Evolutionary conservation across 2,329 filamentous ascomycete genomes (phyloP).

Genomic region (Epichloe coenophiala): DNA sequence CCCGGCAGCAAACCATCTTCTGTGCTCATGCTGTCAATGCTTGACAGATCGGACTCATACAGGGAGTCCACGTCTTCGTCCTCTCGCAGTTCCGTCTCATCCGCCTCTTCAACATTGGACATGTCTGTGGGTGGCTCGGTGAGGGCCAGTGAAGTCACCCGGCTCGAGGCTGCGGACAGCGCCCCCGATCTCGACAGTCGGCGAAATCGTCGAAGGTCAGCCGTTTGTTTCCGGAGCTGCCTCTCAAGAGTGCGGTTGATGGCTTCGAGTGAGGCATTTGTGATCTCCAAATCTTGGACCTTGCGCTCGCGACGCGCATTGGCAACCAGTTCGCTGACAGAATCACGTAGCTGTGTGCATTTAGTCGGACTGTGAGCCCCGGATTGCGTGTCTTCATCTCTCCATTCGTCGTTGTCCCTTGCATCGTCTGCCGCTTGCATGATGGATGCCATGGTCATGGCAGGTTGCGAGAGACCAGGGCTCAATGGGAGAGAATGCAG

Average conservation of each 20-base stretch:
- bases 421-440: slow-evolving; percentile 43
- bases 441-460: slow-evolving; percentile 40
- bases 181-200: slow-evolving; percentile 73
- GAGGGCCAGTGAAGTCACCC: slow-evolving; percentile 29
- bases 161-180: slow-evolving; percentile 42
- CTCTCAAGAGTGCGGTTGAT: slow-evolving; percentile 90
- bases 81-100: slow-evolving; percentile 26
- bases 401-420: slow-evolving; percentile 16
- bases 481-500: slow-evolving; percentile 22
- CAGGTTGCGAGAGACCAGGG: slow-evolving; percentile 17
- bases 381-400: slow-evolving; percentile 17
- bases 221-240: slow-evolving; percentile 80
- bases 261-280: slow-evolving; percentile 83
- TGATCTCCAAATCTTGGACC: slow-evolving; percentile 91
- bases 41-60: slow-evolving; percentile 38
- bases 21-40: slow-evolving; percentile 20
- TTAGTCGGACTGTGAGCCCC: slow-evolving; percentile 43
- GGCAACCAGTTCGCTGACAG: slow-evolving; percentile 64
- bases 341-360: slow-evolving; percentile 38
- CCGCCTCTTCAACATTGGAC: slow-evolving; percentile 34
- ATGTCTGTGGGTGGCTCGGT: slow-evolving; percentile 30
- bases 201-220: slow-evolving; percentile 73
- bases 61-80: slow-evolving; percentile 27
- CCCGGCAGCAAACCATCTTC: slow-evolving; percentile 27
- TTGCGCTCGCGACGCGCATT: slow-evolving; percentile 87